Conservation (phyloP, 1,284 basidiomycete species). For the Erythrobasidium hasegawianum region DNA sequence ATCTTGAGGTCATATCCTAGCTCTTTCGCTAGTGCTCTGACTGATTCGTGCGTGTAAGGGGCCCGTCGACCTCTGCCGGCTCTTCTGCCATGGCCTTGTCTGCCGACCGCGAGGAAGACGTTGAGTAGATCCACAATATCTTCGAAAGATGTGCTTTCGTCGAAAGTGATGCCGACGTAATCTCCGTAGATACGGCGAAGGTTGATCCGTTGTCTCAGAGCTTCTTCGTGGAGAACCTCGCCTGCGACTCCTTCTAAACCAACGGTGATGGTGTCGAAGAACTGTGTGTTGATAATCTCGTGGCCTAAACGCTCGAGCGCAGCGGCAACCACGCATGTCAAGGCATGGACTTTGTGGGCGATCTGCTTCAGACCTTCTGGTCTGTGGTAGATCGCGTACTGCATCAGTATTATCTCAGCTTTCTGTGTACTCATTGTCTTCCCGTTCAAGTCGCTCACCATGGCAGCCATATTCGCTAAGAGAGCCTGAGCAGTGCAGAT, state of each 20-base stretch:
- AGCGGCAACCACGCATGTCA: constrained; percentile 73
- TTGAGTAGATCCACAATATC: constrained; percentile 69
- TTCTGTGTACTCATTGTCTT: not conserved
- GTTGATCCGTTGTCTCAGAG: constrained; percentile 71
- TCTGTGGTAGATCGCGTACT: constrained; percentile 81
- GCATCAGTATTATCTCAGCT: constrained; percentile 23
- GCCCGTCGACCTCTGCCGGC: constrained; percentile 34
- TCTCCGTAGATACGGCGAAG: constrained; percentile 72
- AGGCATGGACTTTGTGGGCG: constrained; percentile 80
- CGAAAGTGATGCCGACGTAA: constrained; percentile 82
- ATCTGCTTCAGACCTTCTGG: constrained; percentile 80
- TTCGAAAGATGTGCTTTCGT: constrained; percentile 72
- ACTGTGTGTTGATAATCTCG: constrained; percentile 56
- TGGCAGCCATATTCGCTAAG: constrained; percentile 93
- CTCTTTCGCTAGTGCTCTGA: constrained; percentile 49
- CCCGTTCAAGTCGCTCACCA: constrained; percentile 63
- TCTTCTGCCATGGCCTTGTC: constrained; percentile 34
- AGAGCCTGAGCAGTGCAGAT: constrained; percentile 88
- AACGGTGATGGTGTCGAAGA: constrained; percentile 93
- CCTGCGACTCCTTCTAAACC: constrained; percentile 60
- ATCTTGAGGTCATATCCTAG: constrained; percentile 44
- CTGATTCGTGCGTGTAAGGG: constrained; percentile 46
- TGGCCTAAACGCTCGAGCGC: constrained; percentile 71
- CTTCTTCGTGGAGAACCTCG: constrained; percentile 65
- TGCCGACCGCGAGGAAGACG: constrained; percentile 62